Conservation (phyloP, 177 flowering plant species). For the Vitis hybrid region DNA sequence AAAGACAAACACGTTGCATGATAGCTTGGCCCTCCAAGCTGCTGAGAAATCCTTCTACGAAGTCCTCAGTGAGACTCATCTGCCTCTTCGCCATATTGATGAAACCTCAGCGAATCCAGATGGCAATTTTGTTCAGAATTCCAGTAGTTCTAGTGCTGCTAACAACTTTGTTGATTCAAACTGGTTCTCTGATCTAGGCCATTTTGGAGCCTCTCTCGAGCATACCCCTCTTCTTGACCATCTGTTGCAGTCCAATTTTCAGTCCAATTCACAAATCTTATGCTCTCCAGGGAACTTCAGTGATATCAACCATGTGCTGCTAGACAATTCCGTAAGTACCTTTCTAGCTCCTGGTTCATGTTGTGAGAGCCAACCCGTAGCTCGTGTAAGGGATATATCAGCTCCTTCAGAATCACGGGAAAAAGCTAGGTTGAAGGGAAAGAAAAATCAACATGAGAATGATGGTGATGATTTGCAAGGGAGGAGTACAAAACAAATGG, state of each 20-base stretch:
- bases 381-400: neutral
- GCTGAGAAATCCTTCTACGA: slow-evolving; percentile 41
- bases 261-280: too few species aligned
- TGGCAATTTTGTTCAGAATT: neutral
- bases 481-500: slow-evolving; percentile 21
- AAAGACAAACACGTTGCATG: slow-evolving; percentile 25
- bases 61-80: slow-evolving; percentile 16
- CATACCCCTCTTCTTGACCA: too few species aligned
- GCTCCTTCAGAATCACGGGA: neutral
- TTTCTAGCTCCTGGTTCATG: neutral
- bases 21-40: slow-evolving; percentile 32
- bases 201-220: too few species aligned
- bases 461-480: slow-evolving; percentile 8
- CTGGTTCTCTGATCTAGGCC: too few species aligned
- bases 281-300: too few species aligned
- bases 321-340: too few species aligned
- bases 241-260: too few species aligned
- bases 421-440: neutral
- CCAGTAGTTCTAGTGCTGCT: neutral
- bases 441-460: slow-evolving; percentile 16
- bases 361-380: neutral
- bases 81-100: neutral
- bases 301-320: too few species aligned
- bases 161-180: too few species aligned
- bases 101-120: neutral